Conservation (phyloP, 1,139 yeast genomes). For the Geotrichum carabidarum region DNA sequence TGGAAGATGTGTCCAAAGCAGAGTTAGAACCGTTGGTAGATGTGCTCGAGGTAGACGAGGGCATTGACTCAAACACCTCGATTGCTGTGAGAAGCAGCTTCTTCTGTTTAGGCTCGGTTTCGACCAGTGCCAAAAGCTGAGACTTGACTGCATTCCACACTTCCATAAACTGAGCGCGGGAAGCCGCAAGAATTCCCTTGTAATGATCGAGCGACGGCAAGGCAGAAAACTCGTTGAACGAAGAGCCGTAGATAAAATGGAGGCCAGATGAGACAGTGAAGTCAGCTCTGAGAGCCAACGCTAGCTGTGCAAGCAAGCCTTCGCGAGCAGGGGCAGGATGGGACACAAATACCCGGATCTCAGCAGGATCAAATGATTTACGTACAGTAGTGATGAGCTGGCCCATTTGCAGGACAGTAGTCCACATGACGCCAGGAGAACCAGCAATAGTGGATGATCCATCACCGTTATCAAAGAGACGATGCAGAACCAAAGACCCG, state of each 20-base stretch:
- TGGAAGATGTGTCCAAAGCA: slow-evolving; percentile 16
- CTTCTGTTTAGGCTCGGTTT: slow-evolving; percentile 36
- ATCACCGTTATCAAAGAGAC: slow-evolving; percentile 64
- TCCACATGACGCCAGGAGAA: slow-evolving; percentile 72
- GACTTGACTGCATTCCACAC: slow-evolving; percentile 59
- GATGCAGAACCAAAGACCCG: slow-evolving; percentile 63
- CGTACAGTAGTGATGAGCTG: slow-evolving; percentile 50
- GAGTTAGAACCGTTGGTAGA: slow-evolving; percentile 7
- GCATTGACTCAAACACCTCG: slow-evolving; percentile 61
- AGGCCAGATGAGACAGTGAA: slow-evolving; percentile 67
- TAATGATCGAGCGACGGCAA: slow-evolving; percentile 61
- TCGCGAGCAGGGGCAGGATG: slow-evolving; percentile 66
- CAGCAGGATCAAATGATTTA: slow-evolving; percentile 39
- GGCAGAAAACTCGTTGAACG: slow-evolving; percentile 64
- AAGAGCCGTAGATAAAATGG: slow-evolving; percentile 66
- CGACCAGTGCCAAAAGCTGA: slow-evolving; percentile 44
- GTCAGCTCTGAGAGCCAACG: slow-evolving; percentile 64
- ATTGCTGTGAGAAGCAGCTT: slow-evolving; percentile 50
- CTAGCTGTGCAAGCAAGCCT: slow-evolving; percentile 63
- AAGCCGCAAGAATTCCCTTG: slow-evolving; percentile 46
- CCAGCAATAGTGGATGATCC: slow-evolving; percentile 50
- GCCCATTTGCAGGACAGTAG: slow-evolving; percentile 65
- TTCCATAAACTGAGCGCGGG: slow-evolving; percentile 57
- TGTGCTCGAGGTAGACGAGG: slow-evolving; percentile 39
- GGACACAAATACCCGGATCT: slow-evolving; percentile 58